Evolutionary conservation across 2,329 filamentous ascomycete species (phyloP), one percentile per base, ranked within the genome.

Genomic region (Talaromyces atroroseus): DNA sequence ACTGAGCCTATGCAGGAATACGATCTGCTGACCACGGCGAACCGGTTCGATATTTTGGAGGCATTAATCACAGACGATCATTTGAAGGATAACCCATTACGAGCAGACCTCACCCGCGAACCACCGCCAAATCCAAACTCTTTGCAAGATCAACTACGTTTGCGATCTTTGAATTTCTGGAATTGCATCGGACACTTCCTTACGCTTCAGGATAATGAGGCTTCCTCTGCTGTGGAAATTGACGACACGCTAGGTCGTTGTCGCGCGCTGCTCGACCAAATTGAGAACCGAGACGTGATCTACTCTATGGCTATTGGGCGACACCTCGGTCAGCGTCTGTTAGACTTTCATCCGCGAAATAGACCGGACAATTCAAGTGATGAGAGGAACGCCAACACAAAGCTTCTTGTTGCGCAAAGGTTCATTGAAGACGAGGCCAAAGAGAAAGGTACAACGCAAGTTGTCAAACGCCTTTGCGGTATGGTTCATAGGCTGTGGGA

Each of bases 221-320:
- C 80, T 5, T 71, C 72, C 58, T 71, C 65, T 57, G 75, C 74
- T 57, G 83, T 80, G 63, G 78, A 81, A 54, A 82, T 90, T 36
- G 86, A 91, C 53, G 80, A 84, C 24, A 81, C 83, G 1, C 76
- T 96, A 29, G 72, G 72, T 4, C 80, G 80, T 52, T 82, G 90
- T 70, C 85, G 90, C 32, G 80, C 80, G 56, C 78, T 92, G 21
- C 79, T 96, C 12, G 88, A 90, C 63, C 87, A 87, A 49, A 82
- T 87, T 23, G 92, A 96, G 74, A 94, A 92, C 65, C 85, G 92
- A 53, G 91, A 96, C 68, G 87, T 96, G 18, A 82, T 96, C 56
- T 96, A 96, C 73, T 94, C 89, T 0, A 87, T 96, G 62, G 89
- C 89, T 8, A 83, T 95, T 55, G 85, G 88, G 16, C 85, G 90